These are phyloP conservation scores for Aspergillus proliferans DNA, from an alignment of 2,329 filamentous ascomycete genomes.

Conservation along the genomic window DNA sequence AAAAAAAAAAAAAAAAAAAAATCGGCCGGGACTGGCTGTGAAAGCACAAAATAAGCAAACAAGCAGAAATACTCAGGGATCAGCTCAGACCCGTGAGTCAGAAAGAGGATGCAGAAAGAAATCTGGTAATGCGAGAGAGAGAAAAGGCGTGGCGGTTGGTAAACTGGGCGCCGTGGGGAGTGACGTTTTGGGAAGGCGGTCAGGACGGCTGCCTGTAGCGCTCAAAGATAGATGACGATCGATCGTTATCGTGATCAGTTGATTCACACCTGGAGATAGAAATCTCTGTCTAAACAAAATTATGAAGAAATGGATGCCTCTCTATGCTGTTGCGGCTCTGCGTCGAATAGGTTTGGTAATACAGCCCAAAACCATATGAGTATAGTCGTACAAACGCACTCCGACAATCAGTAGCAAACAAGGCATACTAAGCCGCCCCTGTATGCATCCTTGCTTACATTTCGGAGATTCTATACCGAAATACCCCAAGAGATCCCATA, in stretches of 20 bases:
- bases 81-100: background rate
- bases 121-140: background rate
- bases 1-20: background rate
- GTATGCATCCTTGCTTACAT: too few species aligned
- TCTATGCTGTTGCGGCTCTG: background rate
- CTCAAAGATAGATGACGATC: background rate
- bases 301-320: background rate
- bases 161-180: conserved; percentile 10
- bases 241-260: background rate
- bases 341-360: too few species aligned
- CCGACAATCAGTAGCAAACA: too few species aligned
- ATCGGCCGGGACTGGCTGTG: background rate
- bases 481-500: too few species aligned
- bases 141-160: conserved; percentile 12
- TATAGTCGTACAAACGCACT: too few species aligned
- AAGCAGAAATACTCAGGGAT: background rate
- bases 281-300: background rate
- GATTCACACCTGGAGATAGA: background rate
- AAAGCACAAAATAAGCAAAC: background rate
- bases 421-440: too few species aligned
- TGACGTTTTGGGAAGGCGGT: conserved; percentile 19
- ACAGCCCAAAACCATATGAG: too few species aligned
- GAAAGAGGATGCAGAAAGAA: background rate
- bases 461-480: too few species aligned
- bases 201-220: conserved; percentile 2